phyloP scores from a whole-genome alignment of 768 basidiomycete species.

The Chiua virens region DNA sequence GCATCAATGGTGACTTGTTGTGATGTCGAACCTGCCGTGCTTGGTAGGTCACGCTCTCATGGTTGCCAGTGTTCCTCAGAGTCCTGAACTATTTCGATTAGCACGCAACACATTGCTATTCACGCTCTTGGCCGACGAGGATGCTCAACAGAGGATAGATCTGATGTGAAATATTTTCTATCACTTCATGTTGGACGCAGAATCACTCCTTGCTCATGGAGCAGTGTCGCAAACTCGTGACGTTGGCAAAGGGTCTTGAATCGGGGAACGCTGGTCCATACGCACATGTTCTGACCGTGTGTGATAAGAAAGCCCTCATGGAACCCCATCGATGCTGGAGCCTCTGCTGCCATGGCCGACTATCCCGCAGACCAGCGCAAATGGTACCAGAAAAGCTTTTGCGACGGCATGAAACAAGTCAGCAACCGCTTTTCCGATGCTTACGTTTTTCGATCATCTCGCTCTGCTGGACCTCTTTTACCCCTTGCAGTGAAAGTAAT shows the following conservation, averaged over 20 bases:
- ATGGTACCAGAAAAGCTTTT: constrained; percentile 16
- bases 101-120: constrained; percentile 31
- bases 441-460: constrained; percentile 12
- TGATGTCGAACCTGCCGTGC: constrained; percentile 29
- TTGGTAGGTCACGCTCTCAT: constrained; percentile 15
- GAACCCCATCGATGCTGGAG: constrained; percentile 25
- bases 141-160: constrained; percentile 12
- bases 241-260: constrained; percentile 14
- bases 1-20: constrained; percentile 35
- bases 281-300: constrained; percentile 24
- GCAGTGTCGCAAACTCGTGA: constrained; percentile 27
- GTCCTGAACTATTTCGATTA: neutral
- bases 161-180: constrained; percentile 34
- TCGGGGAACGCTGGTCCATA: constrained; percentile 30
- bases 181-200: constrained; percentile 27
- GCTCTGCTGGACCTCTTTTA: constrained; percentile 29
- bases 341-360: constrained; percentile 11
- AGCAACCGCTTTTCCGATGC: neutral
- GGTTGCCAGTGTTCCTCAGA: neutral
- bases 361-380: constrained; percentile 11
- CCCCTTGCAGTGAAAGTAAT: constrained; percentile 6
- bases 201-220: constrained; percentile 22
- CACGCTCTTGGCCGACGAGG: constrained; percentile 27
- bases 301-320: constrained; percentile 24
- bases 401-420: constrained; percentile 21